A percentile compares a stretch with the other conserved stretches of the same genome.
Conservation (phyloP, 2,329 filamentous ascomycete genomes). For the Sporothrix protearum region DNA sequence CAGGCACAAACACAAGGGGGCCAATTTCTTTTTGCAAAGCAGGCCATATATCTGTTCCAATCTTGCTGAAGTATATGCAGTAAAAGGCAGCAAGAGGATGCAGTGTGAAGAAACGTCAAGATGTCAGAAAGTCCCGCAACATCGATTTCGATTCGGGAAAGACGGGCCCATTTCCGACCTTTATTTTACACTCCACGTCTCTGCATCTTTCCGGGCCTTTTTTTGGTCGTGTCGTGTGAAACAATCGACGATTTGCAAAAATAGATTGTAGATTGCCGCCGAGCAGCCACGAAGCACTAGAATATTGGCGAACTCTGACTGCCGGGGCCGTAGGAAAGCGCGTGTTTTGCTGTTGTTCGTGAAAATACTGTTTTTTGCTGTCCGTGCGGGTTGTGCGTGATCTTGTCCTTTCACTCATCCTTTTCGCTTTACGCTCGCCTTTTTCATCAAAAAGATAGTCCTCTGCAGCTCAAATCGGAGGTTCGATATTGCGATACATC, state of each 20-base stretch:
- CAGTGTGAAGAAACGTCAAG: background rate
- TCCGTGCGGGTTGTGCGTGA: background rate
- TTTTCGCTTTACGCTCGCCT: background rate
- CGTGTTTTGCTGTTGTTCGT: background rate
- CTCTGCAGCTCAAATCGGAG: too few species aligned
- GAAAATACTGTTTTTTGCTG: background rate
- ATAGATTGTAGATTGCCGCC: background rate
- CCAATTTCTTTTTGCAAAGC: background rate
- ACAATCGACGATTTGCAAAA: background rate
- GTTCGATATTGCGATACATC: too few species aligned
- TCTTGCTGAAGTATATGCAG: background rate
- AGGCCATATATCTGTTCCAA: conserved; percentile 1
- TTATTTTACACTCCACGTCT: background rate
- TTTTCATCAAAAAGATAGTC: too few species aligned
- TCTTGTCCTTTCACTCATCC: background rate
- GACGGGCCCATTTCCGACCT: conserved; percentile 12
- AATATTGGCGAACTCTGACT: background rate
- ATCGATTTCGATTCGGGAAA: background rate
- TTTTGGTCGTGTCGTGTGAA: conserved; percentile 11
- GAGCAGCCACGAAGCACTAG: background rate
- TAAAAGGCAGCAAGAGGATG: background rate
- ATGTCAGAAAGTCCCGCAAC: background rate
- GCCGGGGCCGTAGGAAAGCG: background rate
- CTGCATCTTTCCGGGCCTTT: background rate
- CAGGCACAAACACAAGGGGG: background rate